Evolutionary conservation across 139 green algal species (phyloP), one percentile per base, ranked within the genome.

Genomic region (Tetraselmis striata): DNA sequence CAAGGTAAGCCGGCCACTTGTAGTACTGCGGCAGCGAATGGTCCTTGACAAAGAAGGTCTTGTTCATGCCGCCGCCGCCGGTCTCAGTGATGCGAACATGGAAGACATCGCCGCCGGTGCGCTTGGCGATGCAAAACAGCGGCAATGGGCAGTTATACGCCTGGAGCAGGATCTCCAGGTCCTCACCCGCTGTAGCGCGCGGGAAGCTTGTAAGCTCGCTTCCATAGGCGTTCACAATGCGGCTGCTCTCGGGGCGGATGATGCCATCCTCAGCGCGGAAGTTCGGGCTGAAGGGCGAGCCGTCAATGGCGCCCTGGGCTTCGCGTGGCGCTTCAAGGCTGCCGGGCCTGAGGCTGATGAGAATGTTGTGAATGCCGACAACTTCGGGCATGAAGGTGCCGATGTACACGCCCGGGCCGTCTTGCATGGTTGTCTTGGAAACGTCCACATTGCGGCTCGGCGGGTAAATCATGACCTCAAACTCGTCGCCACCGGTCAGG

Each of bases 401-500:
- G 28, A 59, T 80, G 18, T 80, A 31, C 77, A 80, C 24, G 77
- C 32, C 77, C 2, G 31, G 77, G 27, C 31, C 28, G 28, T 32
- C 32, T 23, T 80, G 23, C 77, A 80, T 27, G 32, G 5, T 67
- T 5, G 45, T 67, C 45, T 67, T 67, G 45, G 11, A 25, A 2
- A 77, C 26, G 26, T 28, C n/a, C 2, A 79, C 23, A 26, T 79
- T n/a, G 29, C 23, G 18, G 24, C 29, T 59, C 1, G 80, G 80
- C 28, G 31, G 30, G 75, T 84, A 84, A 1, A 84, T 26, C 18
- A 84, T 27, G 1, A 79, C 75, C 80, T 84, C 59, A 30, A 84
- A 84, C 25, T 31, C 32, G 29, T 79, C 80, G 67, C 80, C 80
- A 2, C 80, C 80, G 5, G 31, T 29, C 2, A 84, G 75, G 5